Percentiles rank a stretch among this genome's conserved stretches.
Evolutionary conservation across 768 basidiomycete genomes (phyloP).

Genomic region (Boletellus emodensis): DNA sequence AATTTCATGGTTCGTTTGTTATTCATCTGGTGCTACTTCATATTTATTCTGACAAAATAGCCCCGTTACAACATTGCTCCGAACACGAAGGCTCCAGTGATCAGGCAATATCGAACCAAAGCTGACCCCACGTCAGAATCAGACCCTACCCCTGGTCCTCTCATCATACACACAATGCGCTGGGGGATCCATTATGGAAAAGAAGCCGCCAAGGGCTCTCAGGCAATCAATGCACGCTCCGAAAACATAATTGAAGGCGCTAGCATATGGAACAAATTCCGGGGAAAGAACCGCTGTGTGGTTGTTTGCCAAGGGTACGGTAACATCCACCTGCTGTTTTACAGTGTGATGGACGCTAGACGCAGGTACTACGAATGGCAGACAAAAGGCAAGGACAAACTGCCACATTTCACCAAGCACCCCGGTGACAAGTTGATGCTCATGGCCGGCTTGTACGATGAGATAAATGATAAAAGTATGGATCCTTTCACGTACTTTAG

Average conservation of each 20-base stretch:
- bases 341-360: not conserved
- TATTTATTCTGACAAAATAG: not conserved
- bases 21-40: not conserved
- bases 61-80: conserved; percentile 84
- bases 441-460: conserved; percentile 87
- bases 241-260: conserved; percentile 74
- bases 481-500: not conserved
- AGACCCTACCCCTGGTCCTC: conserved; percentile 15
- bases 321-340: not conserved
- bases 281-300: conserved; percentile 80
- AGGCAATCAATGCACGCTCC: conserved; percentile 86
- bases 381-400: conserved; percentile 70
- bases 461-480: conserved; percentile 58
- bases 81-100: conserved; percentile 70
- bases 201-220: conserved; percentile 50
- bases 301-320: conserved; percentile 72
- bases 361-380: conserved; percentile 93
- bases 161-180: conserved; percentile 76
- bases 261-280: conserved; percentile 84
- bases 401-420: conserved; percentile 79
- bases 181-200: conserved; percentile 85
- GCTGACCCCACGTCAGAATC: conserved; percentile 3
- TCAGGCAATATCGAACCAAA: conserved; percentile 42
- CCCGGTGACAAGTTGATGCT: conserved; percentile 66
- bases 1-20: conserved; percentile 43